Conservation (phyloP, 1,139 yeast genomes). For the Sugiyamaella sp. region DNA sequence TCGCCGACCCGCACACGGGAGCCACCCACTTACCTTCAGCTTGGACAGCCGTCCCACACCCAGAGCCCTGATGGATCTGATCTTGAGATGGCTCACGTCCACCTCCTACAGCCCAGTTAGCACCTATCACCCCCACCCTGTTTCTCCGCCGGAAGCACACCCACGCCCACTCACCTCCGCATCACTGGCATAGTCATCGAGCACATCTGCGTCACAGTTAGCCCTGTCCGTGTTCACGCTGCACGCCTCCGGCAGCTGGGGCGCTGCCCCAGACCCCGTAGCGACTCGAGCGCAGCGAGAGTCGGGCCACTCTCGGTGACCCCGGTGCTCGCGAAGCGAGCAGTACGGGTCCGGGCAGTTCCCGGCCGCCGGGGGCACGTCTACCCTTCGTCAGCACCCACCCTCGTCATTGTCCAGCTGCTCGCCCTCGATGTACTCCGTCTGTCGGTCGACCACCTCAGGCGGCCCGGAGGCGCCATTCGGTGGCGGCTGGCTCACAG, state of each 20-base stretch:
- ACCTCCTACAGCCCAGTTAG: slow-evolving; percentile 45
- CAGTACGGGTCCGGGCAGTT: not conserved
- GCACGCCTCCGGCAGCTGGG: too few relatives aligned
- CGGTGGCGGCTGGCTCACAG: slow-evolving; percentile 4
- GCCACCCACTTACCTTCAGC: slow-evolving; percentile 21
- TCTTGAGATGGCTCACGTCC: slow-evolving; percentile 79
- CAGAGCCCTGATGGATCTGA: slow-evolving; percentile 66
- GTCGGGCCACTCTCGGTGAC: too few relatives aligned
- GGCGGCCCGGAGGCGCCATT: slow-evolving; percentile 2
- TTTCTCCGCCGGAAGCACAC: too few relatives aligned
- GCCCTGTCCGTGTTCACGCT: not conserved
- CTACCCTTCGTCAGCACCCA: not conserved
- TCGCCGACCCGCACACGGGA: too few relatives aligned
- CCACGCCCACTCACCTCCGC: slow-evolving; percentile 48
- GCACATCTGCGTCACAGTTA: slow-evolving; percentile 50
- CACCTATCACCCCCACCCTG: not conserved
- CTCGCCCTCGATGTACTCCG: slow-evolving; percentile 34
- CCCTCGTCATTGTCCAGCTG: slow-evolving; percentile 33
- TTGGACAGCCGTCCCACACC: slow-evolving; percentile 50
- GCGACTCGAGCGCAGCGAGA: too few relatives aligned
- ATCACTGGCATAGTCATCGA: slow-evolving; percentile 63
- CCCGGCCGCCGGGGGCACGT: not conserved
- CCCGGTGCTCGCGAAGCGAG: too few relatives aligned
- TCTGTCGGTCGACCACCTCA: slow-evolving; percentile 16
- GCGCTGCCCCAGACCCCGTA: too few relatives aligned